Percentiles rank a stretch among this genome's conserved stretches.
phyloP scores from a whole-genome alignment of 345 rosid species.

The Raphanus sativus region DNA sequence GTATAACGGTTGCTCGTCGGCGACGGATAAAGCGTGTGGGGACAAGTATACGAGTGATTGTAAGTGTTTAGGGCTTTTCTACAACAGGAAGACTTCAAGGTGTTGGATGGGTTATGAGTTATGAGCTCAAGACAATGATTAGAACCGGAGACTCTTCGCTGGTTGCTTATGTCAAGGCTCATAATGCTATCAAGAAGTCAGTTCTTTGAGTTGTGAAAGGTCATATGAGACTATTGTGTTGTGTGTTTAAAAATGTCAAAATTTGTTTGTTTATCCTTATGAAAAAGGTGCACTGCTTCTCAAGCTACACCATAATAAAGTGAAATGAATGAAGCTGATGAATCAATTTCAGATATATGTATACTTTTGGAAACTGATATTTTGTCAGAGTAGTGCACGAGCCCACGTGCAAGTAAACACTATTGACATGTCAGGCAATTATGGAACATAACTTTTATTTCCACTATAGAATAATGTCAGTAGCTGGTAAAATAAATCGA shows the following conservation, averaged over 20 bases:
- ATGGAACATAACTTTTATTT: not conserved
- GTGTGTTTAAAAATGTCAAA: conserved; percentile 5
- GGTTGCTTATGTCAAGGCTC: no score
- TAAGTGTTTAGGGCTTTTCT: no score
- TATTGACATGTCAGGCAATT: not conserved
- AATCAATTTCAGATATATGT: not conserved
- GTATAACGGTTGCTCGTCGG: no score
- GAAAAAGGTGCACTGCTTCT: conserved; percentile 24
- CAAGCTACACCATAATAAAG: conserved; percentile 25
- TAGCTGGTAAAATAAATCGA: not conserved
- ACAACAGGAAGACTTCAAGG: no score
- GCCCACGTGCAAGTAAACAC: conserved; percentile 4
- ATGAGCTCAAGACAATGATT: no score
- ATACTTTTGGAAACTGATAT: not conserved
- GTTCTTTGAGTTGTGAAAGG: not conserved
- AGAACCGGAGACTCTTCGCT: no score
- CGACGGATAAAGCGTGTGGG: no score
- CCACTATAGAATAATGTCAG: not conserved
- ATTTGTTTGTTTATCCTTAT: not conserved
- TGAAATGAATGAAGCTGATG: not conserved
- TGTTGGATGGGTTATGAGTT: no score
- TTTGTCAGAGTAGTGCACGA: conserved; percentile 9
- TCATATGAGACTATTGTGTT: not conserved
- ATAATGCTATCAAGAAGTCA: no score
- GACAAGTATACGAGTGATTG: no score